Evolutionary conservation across 805 yeast species (phyloP).

Genomic region (Candida caryicola): DNA sequence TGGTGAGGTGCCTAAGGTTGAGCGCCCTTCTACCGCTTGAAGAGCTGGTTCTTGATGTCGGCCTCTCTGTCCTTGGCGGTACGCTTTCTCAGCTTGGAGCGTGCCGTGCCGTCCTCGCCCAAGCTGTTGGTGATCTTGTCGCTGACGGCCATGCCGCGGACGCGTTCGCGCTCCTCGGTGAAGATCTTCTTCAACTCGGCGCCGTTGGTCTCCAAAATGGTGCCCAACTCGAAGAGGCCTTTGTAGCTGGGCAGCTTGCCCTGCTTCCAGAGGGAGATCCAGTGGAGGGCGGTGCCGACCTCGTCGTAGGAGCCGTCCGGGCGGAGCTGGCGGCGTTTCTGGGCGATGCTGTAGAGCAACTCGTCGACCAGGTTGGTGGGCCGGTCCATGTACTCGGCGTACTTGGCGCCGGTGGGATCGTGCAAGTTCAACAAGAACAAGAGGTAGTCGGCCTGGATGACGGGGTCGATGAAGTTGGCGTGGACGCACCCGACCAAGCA

Average conservation of each 20-base stretch:
- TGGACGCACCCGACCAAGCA: constrained; percentile 75
- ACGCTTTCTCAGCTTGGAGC: constrained; percentile 34
- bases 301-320: constrained; percentile 45
- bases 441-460: constrained; percentile 81
- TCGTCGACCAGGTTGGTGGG: constrained; percentile 75
- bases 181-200: constrained; percentile 21
- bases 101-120: constrained; percentile 40
- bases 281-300: constrained; percentile 58
- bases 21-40: constrained; percentile 19
- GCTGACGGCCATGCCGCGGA: constrained; percentile 25
- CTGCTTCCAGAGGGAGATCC: constrained; percentile 61
- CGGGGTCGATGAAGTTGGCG: constrained; percentile 70
- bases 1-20: too few relatives aligned
- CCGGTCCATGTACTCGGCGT: constrained; percentile 43
- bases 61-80: constrained; percentile 45
- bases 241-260: constrained; percentile 41
- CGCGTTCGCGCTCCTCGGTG: constrained; percentile 29
- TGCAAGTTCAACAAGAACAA: constrained; percentile 70
- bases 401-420: constrained; percentile 44
- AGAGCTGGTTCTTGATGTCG: constrained; percentile 37
- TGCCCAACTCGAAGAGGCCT: constrained; percentile 36
- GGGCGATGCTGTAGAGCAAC: constrained; percentile 50
- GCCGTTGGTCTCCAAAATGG: constrained; percentile 29
- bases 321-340: constrained; percentile 32
- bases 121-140: constrained; percentile 30